These are phyloP conservation scores for Nemania bipapillata DNA, from an alignment of 2,329 filamentous ascomycete genomes.

Conservation along the genomic window DNA sequence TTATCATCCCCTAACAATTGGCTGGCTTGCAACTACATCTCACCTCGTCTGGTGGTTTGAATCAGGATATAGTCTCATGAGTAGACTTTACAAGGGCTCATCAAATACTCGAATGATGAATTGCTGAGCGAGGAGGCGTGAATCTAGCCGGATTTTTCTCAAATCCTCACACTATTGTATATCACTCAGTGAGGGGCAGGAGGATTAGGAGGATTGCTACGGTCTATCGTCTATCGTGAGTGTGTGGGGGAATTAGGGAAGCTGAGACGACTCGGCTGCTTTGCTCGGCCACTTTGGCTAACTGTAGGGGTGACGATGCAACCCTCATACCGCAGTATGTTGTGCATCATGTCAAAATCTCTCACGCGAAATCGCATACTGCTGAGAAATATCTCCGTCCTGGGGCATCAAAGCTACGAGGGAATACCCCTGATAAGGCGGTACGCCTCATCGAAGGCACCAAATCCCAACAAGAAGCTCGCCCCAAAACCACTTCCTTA, in stretches of 20 bases:
- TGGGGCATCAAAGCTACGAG: constrained; percentile 27
- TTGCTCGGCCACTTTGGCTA: neutral
- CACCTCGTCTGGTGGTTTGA: neutral
- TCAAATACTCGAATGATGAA: constrained; percentile 20
- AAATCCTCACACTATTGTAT: neutral
- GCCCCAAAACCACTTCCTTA: constrained; percentile 45
- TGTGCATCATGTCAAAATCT: constrained; percentile 8
- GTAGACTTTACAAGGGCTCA: constrained; percentile 14
- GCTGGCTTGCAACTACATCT: neutral
- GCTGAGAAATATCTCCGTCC: neutral
- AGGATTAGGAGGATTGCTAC: neutral
- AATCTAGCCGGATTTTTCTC: constrained; percentile 1
- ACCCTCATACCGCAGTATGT: constrained; percentile 29
- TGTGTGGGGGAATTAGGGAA: neutral
- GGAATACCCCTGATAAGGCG: constrained; percentile 30
- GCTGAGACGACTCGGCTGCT: neutral
- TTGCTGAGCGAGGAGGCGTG: constrained; percentile 19
- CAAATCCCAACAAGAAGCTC: constrained; percentile 21
- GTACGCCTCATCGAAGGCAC: constrained; percentile 37
- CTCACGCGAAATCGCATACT: constrained; percentile 24
- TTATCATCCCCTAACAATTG: neutral
- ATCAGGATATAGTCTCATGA: neutral
- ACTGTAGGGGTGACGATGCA: constrained; percentile 17
- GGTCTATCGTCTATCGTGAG: neutral
- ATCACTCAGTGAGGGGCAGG: neutral